Evolutionary conservation across 1,284 basidiomycete species (phyloP).

Genomic region (Fomitopsis schrenkii): DNA sequence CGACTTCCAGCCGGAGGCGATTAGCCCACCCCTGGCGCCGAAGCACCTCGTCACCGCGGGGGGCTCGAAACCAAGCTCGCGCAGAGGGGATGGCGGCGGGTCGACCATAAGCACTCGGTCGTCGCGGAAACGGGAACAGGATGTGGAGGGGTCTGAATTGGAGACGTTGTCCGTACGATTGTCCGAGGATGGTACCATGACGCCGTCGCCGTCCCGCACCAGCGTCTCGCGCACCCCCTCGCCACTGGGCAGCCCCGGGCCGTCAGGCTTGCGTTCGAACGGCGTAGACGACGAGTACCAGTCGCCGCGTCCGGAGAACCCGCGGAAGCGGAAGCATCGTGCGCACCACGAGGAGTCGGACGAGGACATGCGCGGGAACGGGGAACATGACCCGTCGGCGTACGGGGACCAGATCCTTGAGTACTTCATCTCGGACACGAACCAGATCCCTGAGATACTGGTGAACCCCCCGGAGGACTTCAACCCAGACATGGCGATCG

Average conservation of each 20-base stretch:
- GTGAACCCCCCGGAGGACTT: constrained; percentile 90
- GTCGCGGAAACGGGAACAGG: constrained; percentile 39
- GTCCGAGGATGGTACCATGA: constrained; percentile 82
- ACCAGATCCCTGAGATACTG: constrained; percentile 87
- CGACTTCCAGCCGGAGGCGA: constrained; percentile 88
- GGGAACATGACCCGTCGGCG: constrained; percentile 42
- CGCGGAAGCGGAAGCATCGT: constrained; percentile 31
- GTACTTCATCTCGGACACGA: constrained; percentile 98
- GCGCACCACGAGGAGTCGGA: constrained; percentile 17
- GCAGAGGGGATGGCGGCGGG: constrained; percentile 31
- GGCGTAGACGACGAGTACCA: constrained; percentile 34
- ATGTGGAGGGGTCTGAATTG: constrained; percentile 50
- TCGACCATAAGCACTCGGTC: constrained; percentile 52
- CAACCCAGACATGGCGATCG: constrained; percentile 95
- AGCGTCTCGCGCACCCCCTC: constrained; percentile 83
- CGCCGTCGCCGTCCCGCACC: constrained; percentile 81
- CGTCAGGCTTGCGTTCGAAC: constrained; percentile 36
- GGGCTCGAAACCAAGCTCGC: constrained; percentile 49
- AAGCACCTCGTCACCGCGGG: constrained; percentile 86
- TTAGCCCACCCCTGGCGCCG: constrained; percentile 94
- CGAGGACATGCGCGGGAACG: constrained; percentile 36
- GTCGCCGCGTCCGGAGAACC: constrained; percentile 28
- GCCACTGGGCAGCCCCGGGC: constrained; percentile 61
- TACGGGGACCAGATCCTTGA: constrained; percentile 98
- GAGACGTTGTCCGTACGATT: constrained; percentile 59